phyloP scores from a whole-genome alignment of 176 grass and related monocot genomes.

The Cenchrus purpureus region DNA sequence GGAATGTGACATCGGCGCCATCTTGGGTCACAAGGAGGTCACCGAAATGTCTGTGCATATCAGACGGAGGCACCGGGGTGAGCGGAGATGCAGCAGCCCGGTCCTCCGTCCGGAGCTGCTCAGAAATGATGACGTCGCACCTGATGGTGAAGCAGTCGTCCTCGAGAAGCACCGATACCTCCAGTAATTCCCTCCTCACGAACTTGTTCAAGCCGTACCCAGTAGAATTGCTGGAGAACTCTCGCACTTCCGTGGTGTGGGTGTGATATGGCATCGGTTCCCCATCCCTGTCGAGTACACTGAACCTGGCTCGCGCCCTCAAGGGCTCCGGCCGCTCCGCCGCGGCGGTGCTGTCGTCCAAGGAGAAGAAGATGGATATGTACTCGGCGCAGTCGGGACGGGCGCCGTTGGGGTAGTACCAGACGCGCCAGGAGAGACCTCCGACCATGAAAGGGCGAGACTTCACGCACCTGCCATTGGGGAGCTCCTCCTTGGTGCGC shows the following conservation, averaged over 20 bases:
- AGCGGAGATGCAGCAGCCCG: no score
- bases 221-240: no score
- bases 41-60: no score
- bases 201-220: neutral
- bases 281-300: conserved; percentile 19
- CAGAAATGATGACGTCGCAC: conserved; percentile 21
- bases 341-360: no score
- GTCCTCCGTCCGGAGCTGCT: neutral
- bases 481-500: neutral
- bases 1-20: no score
- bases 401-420: conserved; percentile 6
- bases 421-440: neutral
- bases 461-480: neutral
- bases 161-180: neutral
- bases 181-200: conserved; percentile 21
- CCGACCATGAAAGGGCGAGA: conserved; percentile 18
- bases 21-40: no score
- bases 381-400: no score
- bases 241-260: neutral
- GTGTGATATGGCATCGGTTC: neutral
- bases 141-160: neutral
- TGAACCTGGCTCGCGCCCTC: conserved; percentile 7
- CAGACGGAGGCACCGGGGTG: no score
- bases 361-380: neutral
- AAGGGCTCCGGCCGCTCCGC: neutral